Base-by-base conservation (phyloP, 768 basidiomycete genomes). In the Xerocomellus intermedius region DNA sequence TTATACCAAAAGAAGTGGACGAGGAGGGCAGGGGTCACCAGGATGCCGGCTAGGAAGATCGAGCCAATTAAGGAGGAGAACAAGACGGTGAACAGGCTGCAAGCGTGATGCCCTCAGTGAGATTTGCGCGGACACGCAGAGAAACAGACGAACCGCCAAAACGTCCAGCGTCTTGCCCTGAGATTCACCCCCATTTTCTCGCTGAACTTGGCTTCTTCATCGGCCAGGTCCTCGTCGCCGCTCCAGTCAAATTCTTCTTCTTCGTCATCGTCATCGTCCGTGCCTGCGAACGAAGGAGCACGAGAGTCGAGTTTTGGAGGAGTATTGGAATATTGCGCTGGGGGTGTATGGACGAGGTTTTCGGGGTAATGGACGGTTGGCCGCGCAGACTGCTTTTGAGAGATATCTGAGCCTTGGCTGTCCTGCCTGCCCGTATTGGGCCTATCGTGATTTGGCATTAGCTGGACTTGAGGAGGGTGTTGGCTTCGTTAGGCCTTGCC, bases 41-140 rank as follows among this genome's bases (percentile, higher is more conserved):
- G 72, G 50, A 89, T 54, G 2, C 73, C 81, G 8, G 89, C 81
- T 7, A 89, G 75, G 54, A 91, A 71, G 4, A 76, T 81, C 2
- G 89, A 89, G 21, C 89, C 89, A 39, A 91, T 76, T 54, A 92
- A 75, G 6, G 88, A 84, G 28, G 87, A 86, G 64, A 89, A 87
- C 16, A 89, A 77, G 38, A 85, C 55, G 13, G 81, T 79, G 28
- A 87, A 61, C 37, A 87, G 64, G 57, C 87, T 89, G 54, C n/a
- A 37, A 52, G 24, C 17, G 24, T 16, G 39, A 36, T 43, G 33
- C 0, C 2, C 10, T 65, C 17, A 53, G 46, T 16, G 19, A 50
- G 5, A 9, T 36, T 38, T 30, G 39, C 30, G 22, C 3, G 30
- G 21, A 28, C n/a, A 48, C 6, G 10, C 2, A 30, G 8, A 43